phyloP scores from a whole-genome alignment of 1,284 basidiomycete genomes.

The Paramarasmius palmivorus region DNA sequence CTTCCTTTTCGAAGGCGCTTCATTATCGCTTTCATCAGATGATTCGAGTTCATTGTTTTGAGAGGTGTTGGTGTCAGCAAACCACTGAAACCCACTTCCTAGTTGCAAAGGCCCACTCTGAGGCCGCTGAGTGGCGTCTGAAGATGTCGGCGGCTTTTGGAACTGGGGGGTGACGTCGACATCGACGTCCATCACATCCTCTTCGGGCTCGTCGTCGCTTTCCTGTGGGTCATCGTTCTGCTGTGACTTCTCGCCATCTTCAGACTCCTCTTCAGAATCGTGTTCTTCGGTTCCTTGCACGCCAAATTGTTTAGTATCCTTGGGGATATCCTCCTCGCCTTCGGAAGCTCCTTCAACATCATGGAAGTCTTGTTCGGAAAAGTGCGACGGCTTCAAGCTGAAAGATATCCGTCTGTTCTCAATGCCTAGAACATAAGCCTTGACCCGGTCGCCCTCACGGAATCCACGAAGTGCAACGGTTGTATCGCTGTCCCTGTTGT shows the following conservation, averaged over 20 bases:
- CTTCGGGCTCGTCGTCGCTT: conserved; percentile 26
- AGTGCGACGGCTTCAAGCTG: conserved; percentile 89
- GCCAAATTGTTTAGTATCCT: conserved; percentile 30
- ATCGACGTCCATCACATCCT: conserved; percentile 46
- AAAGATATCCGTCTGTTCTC: conserved; percentile 87
- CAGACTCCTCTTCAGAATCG: conserved; percentile 22
- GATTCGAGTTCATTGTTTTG: conserved; percentile 37
- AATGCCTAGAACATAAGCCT: conserved; percentile 75
- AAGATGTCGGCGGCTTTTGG: conserved; percentile 22
- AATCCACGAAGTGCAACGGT: conserved; percentile 79
- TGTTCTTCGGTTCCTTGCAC: conserved; percentile 26
- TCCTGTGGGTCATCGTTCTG: conserved; percentile 22
- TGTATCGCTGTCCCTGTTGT: conserved; percentile 81
- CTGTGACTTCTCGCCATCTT: conserved; percentile 23
- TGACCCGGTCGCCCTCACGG: conserved; percentile 85
- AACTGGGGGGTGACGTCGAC: conserved; percentile 28
- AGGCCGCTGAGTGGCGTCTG: conserved; percentile 11
- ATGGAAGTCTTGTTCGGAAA: conserved; percentile 60
- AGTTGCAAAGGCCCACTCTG: conserved; percentile 46
- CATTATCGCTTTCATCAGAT: conserved; percentile 51
- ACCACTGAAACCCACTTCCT: conserved; percentile 72
- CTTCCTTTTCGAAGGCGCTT: conserved; percentile 55
- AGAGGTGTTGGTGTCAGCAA: conserved; percentile 34
- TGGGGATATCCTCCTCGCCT: conserved; percentile 25
- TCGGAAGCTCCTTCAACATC: conserved; percentile 35